A percentile compares a stretch with the other conserved stretches of the same genome.
phyloP scores from a whole-genome alignment of 176 grass and related monocot genomes.

The maize (Zea mays) region DNA sequence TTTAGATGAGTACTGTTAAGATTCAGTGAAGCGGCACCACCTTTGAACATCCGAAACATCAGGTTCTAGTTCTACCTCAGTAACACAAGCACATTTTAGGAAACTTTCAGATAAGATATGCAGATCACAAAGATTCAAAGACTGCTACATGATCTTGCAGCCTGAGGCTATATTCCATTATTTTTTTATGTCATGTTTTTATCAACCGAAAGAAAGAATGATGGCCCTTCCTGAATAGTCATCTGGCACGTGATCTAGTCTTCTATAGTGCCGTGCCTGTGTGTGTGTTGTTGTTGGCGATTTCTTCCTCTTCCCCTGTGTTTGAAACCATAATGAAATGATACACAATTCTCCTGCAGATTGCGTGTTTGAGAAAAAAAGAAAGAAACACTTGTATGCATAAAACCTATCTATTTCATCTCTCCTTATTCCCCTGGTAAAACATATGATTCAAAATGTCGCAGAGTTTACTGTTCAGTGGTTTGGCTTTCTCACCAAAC shows the following conservation, averaged over 20 bases:
- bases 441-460: neutral
- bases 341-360: too few species aligned
- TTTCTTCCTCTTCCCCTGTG: too few species aligned
- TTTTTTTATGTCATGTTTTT: neutral
- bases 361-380: too few species aligned
- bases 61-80: neutral
- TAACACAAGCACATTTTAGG: neutral
- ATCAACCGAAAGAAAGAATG: constrained; percentile 8
- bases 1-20: neutral
- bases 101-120: neutral
- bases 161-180: neutral
- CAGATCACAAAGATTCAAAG: neutral
- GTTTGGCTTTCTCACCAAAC: neutral
- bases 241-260: neutral
- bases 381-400: neutral
- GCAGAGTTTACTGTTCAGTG: neutral
- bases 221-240: neutral
- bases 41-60: neutral
- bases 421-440: neutral
- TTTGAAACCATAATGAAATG: too few species aligned
- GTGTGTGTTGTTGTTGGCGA: too few species aligned
- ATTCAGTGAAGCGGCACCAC: neutral
- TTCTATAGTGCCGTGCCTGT: too few species aligned
- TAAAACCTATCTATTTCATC: constrained; percentile 7
- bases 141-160: neutral